Evolutionary conservation across 495 filamentous ascomycete genomes (phyloP).

Genomic region (Neurospora sp.): DNA sequence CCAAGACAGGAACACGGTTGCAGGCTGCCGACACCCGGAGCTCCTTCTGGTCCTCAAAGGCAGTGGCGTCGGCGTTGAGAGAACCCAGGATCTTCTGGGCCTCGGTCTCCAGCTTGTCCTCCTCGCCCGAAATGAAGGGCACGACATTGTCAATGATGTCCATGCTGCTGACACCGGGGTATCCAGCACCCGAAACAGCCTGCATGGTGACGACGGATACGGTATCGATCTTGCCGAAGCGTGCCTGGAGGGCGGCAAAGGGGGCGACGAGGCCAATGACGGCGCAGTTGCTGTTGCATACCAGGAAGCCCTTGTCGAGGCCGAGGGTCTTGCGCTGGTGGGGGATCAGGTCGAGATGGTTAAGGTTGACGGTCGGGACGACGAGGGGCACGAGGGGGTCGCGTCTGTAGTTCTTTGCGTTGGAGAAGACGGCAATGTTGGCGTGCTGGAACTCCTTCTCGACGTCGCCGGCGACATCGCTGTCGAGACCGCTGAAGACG

Average conservation of each 20-base stretch:
- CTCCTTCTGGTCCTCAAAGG: constrained; percentile 51
- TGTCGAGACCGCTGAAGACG: constrained; percentile 82
- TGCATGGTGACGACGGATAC: constrained; percentile 83
- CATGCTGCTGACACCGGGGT: constrained; percentile 72
- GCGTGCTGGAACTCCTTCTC: constrained; percentile 74
- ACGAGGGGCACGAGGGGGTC: constrained; percentile 76
- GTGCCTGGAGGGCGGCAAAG: constrained; percentile 70
- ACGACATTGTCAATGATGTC: constrained; percentile 74
- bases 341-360: constrained; percentile 68
- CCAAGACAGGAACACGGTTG: constrained; percentile 73
- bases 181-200: constrained; percentile 79
- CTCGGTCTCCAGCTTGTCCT: constrained; percentile 80
- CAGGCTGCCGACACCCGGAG: constrained; percentile 70
- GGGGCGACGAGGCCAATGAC: constrained; percentile 84
- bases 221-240: constrained; percentile 62
- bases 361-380: constrained; percentile 73
- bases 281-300: constrained; percentile 87
- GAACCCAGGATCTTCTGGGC: constrained; percentile 75
- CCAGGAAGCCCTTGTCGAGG: constrained; percentile 69
- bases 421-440: constrained; percentile 74
- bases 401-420: constrained; percentile 81
- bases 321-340: constrained; percentile 57
- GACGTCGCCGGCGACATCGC: constrained; percentile 71
- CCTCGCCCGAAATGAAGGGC: constrained; percentile 78
- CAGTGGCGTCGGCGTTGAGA: constrained; percentile 54